Evolutionary conservation across 2,329 filamentous ascomycete genomes (phyloP), one percentile per base, ranked within the genome.

Genomic region (Trichophyton verrucosum): DNA sequence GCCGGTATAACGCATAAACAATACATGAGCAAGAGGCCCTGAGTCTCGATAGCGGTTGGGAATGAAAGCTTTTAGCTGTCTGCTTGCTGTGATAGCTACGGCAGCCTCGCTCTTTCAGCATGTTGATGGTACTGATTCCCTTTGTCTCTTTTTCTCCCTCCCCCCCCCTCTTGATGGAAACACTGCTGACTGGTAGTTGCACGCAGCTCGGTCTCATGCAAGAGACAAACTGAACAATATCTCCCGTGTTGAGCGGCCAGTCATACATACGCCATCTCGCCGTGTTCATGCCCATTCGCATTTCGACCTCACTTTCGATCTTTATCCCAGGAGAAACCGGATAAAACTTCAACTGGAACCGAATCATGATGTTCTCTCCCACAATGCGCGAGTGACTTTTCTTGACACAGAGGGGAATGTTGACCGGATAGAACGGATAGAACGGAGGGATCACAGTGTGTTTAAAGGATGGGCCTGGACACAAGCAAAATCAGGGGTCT

Each of bases 321-420:
- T 96, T 40, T 84, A 88, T 68, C 77, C 82, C 63, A 80, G 82
- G 59, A 77, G 81, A 63, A 82, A 91, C 65, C 82, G 84, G 66
- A 79, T 97, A 68, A 89, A 90, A 65, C 81, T 99, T 59, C 81
- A 83, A 60, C 81, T 99, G 57, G 86, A 94, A 71, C 94, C 94
- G 3, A 97, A 97, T 72, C 84, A 95, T 76, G 89, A 97, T 74
- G 85, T 97, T 62, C 79, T 99, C 53, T 82, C 86, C 60, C 82
- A 90, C 15, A 85, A 87, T 67, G 87, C 91, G 7, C 82, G 81
- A 58, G 78, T 99, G 56, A 82, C 86, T 44, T 86, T 90, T 70
- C 73, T 96, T 47, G 85, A 81, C 60, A 71, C 80, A 9, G 85
- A 96, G 72, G 94, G 94, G 59, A 79, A 80, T 57, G 75, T 95